A percentile compares a stretch with the other conserved stretches of the same genome.
These are phyloP conservation scores for Gilbertella persicaria DNA, from an alignment of 371 early-diverging fungal genomes.

Conservation along the genomic window DNA sequence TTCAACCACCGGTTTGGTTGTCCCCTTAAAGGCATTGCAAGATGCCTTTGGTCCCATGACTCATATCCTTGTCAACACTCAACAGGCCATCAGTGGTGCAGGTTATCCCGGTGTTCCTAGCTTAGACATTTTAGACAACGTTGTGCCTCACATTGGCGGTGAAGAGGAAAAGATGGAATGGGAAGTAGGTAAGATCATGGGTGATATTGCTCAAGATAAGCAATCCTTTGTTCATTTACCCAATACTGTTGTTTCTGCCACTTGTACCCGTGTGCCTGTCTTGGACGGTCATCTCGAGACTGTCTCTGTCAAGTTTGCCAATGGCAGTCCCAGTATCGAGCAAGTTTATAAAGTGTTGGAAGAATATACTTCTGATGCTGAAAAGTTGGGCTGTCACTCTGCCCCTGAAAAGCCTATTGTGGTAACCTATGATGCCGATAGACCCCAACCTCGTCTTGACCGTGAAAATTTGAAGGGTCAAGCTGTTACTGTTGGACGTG, in stretches of 20 bases:
- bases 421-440: conserved; percentile 71
- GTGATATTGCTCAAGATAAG: conserved; percentile 56
- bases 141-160: conserved; percentile 93
- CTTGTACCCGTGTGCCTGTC: conserved; percentile 95
- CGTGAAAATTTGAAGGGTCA: conserved; percentile 83
- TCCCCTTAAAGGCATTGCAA: conserved; percentile 88
- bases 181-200: conserved; percentile 93
- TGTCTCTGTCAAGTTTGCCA: conserved; percentile 85
- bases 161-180: conserved; percentile 97
- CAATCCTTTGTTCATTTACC: conserved; percentile 51
- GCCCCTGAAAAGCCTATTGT: conserved; percentile 83
- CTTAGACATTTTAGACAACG: conserved; percentile 92
- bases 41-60: conserved; percentile 85
- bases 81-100: conserved; percentile 96
- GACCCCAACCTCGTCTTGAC: conserved; percentile 96
- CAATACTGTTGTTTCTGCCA: conserved; percentile 81
- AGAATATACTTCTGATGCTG: conserved; percentile 76
- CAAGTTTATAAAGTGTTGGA: conserved; percentile 70
- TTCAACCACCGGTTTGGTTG: conserved; percentile 93
- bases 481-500: conserved; percentile 89
- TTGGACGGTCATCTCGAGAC: conserved; percentile 93
- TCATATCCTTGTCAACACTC: conserved; percentile 81
- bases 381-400: conserved; percentile 71
- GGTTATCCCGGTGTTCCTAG: conserved; percentile 96
- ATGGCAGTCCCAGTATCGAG: conserved; percentile 57